Evolutionary conservation across 768 basidiomycete genomes (phyloP), one percentile per base, ranked within the genome.

Genomic region (Russula ochroleuca): DNA sequence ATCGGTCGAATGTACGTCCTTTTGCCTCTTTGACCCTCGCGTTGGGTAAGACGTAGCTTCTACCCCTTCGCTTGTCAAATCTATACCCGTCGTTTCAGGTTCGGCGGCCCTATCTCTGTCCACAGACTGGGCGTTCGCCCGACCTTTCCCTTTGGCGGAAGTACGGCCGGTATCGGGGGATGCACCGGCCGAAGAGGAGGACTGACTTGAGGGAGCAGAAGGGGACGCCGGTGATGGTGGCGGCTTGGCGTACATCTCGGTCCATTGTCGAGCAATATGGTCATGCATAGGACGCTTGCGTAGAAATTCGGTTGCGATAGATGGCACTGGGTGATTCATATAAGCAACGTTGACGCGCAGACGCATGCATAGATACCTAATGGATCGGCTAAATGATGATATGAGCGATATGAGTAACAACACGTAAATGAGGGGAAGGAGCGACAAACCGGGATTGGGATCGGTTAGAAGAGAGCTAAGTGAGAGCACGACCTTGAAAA

Each of bases 401-500:
- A 57, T 11, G 61, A 17, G 14, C 43, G 43, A n/a, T 10, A 13
- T 58, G 61, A 47, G 40, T 31, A 35, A 63, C 40, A 1, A 49
- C 49, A 50, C 19, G n/a, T 13, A n/a, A 21, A n/a, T 59, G 19
- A 43, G 21, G 33, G 31, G 15, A 59, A 41, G 23, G 40, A 47
- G 28, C 38, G 40, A 79, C 90, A 64, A 72, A 93, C 92, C 82
- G 1, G 94, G 94, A 77, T 98, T 98, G 0, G 94, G 94, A 69
- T 97, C 94, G 13, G 93, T 94, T 55, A 98, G 79, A 13, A 98
- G 83, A 0, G 93, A 95, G 0, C 93, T 95, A 5, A 98, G 81
- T 31, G 93, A 95, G 21, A 98, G 83, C 75, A 98, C 87, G 70
- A 96, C 90, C 78, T 98, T 97, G 80, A 91, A 94, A 53, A 98